Evolutionary conservation across 2,329 filamentous ascomycete genomes (phyloP).

Genomic region (Ophiostoma ulmi): DNA sequence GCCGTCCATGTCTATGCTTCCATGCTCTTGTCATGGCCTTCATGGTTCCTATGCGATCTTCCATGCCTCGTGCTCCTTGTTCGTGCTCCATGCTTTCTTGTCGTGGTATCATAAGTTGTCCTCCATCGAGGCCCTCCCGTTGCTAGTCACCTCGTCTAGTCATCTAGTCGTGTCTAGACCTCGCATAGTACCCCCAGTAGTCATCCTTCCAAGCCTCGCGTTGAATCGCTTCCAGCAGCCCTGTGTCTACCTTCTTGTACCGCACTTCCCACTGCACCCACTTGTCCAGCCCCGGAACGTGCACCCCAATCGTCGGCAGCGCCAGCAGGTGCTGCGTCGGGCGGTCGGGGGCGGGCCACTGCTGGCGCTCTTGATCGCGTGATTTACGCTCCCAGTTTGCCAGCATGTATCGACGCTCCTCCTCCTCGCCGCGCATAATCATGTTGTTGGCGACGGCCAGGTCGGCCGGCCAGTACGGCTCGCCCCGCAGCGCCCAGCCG

Average conservation of each 20-base stretch:
- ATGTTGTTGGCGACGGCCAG: neutral
- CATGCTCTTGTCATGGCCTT: neutral
- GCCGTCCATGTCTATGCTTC: neutral
- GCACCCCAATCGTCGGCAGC: slow-evolving; percentile 49
- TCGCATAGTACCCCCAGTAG: neutral
- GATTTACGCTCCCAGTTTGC: slow-evolving; percentile 23
- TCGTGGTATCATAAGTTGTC: neutral
- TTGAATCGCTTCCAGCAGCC: slow-evolving; percentile 32
- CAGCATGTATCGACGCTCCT: neutral
- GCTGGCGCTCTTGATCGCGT: slow-evolving; percentile 2
- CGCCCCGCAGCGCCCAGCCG: slow-evolving; percentile 27
- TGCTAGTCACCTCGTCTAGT: neutral
- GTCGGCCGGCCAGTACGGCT: slow-evolving; percentile 25
- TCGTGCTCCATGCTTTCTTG: neutral
- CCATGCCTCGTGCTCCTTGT: no score
- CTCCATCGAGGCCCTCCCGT: neutral
- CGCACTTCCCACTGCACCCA: slow-evolving; percentile 48
- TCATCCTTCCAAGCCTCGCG: neutral
- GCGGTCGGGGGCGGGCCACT: neutral
- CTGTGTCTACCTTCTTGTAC: slow-evolving; percentile 47
- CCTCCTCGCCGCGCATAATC: neutral
- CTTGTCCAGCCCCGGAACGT: slow-evolving; percentile 43
- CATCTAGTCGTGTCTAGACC: no score
- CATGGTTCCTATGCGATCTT: no score
- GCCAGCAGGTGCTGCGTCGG: slow-evolving; percentile 43